Base-by-base conservation (phyloP, 164 flowering plant genomes). In the Buxus sempervirens region DNA sequence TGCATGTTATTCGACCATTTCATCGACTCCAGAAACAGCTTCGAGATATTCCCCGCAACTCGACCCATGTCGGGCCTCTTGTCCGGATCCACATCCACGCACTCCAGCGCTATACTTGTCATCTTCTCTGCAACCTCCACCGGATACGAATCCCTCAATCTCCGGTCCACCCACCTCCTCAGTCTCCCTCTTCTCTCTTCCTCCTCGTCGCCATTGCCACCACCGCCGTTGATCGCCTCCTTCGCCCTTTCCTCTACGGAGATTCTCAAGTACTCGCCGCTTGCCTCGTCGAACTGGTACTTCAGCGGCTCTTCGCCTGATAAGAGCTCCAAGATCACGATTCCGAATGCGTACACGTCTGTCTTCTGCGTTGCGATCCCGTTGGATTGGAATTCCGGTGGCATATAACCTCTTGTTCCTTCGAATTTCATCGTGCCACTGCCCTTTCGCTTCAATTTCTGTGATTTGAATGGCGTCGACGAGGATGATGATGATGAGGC, bases 321-420 rank as follows among this genome's bases (percentile, higher is more conserved):
- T 28, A 89, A 41, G 61, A 91, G 66, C 75, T 91, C 97, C 74
- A 91, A 68, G 1, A 89, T 4, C 81, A 89, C 90, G 12, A 91
- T 90, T 49, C 97, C 97, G 63, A 86, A 89, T 0, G 93, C 89
- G 62, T 74, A 91, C 8, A 91, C 90, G 62, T 89, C 95, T 6
- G 78, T 66, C 56, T 82, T 78, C 74, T 78, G 77, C 4, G 88
- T 88, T 18, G 76, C 72, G 0, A 76, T 24, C 9, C 95, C 91
- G 0, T 69, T 74, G 0, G 22, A 5, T 72, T 79, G 82, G 59
- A 83, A 78, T 72, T 91, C 95, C 48, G 93, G 93, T 65, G 97
- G 79, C 95, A 91, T 89, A 66, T 91, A 91, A 28, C 93, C 97
- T 67, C 86, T 77, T 13, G 89, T 80, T 24, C 97, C 97, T 58